Conservation (phyloP, 305 asterid species). For the Fraxinus dipetala region DNA sequence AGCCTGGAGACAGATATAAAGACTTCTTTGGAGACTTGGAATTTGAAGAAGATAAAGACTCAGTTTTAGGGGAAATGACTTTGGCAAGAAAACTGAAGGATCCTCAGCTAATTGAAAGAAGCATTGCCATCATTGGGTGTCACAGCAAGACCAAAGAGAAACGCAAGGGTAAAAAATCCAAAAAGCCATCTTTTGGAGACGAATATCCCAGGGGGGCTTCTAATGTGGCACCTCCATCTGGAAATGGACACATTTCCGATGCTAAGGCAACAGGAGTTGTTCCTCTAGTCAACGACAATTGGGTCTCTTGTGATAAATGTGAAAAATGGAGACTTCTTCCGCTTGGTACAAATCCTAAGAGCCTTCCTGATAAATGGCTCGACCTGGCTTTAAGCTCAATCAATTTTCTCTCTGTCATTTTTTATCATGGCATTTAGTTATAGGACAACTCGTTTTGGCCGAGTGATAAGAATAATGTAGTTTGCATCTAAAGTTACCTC, state of each 20-base stretch:
- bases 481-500: neutral
- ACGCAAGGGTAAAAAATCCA: slow-evolving; percentile 34
- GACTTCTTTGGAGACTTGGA: slow-evolving; percentile 43
- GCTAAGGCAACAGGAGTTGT: slow-evolving; percentile 41
- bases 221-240: slow-evolving; percentile 36
- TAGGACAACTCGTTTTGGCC: slow-evolving; percentile 23
- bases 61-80: slow-evolving; percentile 41
- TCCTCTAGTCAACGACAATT: slow-evolving; percentile 72
- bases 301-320: slow-evolving; percentile 93
- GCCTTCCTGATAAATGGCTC: slow-evolving; percentile 86
- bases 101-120: slow-evolving; percentile 32
- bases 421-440: slow-evolving; percentile 23
- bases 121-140: slow-evolving; percentile 30
- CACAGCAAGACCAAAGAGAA: slow-evolving; percentile 46
- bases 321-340: slow-evolving; percentile 90
- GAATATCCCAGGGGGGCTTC: slow-evolving; percentile 39
- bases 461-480: neutral
- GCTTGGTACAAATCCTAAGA: slow-evolving; percentile 66
- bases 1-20: slow-evolving; percentile 35
- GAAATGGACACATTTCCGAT: slow-evolving; percentile 44
- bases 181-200: slow-evolving; percentile 32
- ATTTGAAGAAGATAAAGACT: slow-evolving; percentile 50
- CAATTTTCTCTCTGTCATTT: neutral
- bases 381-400: slow-evolving; percentile 85
- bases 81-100: slow-evolving; percentile 33